These are phyloP conservation scores for Austroboletus festivus DNA, from an alignment of 768 basidiomycete genomes.

Conservation along the genomic window DNA sequence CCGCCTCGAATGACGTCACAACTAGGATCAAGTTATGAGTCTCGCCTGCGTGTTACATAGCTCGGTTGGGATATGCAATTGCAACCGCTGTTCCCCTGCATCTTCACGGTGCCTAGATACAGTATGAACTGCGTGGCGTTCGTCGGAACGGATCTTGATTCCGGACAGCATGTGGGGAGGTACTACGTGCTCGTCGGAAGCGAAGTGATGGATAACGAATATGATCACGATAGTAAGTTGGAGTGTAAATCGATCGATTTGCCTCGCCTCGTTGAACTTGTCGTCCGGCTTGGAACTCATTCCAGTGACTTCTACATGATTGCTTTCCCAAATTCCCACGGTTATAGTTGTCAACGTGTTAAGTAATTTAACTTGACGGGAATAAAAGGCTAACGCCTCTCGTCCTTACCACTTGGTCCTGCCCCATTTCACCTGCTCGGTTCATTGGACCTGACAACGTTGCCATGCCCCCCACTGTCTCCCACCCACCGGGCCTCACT, in stretches of 20 bases:
- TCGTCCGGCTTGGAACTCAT: too few species aligned
- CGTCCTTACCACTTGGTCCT: slow-evolving; percentile 12
- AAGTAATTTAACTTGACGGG: slow-evolving; percentile 4
- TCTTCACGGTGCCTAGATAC: too few species aligned
- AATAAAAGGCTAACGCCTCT: slow-evolving; percentile 19
- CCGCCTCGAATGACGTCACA: slow-evolving; percentile 10
- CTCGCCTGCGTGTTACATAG: background rate
- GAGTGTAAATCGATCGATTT: too few species aligned
- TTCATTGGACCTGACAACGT: background rate
- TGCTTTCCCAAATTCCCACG: slow-evolving; percentile 17
- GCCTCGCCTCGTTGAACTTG: too few species aligned
- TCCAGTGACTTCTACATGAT: too few species aligned
- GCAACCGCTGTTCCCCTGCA: too few species aligned
- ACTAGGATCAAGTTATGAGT: background rate
- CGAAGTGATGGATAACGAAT: too few species aligned
- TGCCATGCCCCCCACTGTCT: slow-evolving; percentile 61
- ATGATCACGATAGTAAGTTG: too few species aligned
- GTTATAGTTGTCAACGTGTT: slow-evolving; percentile 9
- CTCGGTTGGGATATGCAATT: background rate
- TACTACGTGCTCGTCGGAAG: too few species aligned
- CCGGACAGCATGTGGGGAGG: too few species aligned
- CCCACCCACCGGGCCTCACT: slow-evolving; percentile 60
- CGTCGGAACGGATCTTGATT: too few species aligned
- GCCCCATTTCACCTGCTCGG: slow-evolving; percentile 1
- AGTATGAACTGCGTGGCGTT: too few species aligned